Conservation (phyloP, 345 rosid species). For the Citrus glauca region DNA sequence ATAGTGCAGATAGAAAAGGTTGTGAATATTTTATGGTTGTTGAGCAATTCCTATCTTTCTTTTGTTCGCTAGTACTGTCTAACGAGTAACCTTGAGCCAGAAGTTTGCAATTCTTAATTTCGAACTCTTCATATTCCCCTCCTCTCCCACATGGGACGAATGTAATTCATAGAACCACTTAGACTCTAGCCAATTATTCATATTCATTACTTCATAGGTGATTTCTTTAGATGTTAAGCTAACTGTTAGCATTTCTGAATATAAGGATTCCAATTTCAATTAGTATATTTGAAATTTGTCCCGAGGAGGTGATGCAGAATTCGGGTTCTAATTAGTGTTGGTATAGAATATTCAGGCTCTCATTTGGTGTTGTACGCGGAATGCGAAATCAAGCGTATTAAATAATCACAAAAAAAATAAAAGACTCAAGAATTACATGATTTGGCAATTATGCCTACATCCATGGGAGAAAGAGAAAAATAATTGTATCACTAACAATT, state of each 20-base stretch:
- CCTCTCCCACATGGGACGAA: background rate
- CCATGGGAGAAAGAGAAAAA: no score
- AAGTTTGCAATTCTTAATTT: background rate
- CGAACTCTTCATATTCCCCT: background rate
- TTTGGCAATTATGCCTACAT: accelerated
- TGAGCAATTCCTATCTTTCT: background rate
- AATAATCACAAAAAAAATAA: no score
- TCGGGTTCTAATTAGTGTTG: background rate
- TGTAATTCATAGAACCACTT: background rate
- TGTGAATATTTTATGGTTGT: background rate
- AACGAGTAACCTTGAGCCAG: background rate
- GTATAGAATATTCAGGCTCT: background rate
- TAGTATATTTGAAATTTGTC: background rate
- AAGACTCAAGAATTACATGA: no score
- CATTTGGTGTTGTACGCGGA: background rate
- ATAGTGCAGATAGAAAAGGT: background rate
- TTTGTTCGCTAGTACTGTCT: background rate
- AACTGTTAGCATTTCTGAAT: background rate
- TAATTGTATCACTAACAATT: no score
- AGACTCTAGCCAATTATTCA: background rate
- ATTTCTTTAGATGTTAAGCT: background rate
- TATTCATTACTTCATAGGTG: background rate
- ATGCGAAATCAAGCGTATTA: accelerated
- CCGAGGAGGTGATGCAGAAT: no score
- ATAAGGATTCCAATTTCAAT: background rate